Evolutionary conservation across 2,329 filamentous ascomycete genomes (phyloP).

Genomic region (Chaetomium strumarium): DNA sequence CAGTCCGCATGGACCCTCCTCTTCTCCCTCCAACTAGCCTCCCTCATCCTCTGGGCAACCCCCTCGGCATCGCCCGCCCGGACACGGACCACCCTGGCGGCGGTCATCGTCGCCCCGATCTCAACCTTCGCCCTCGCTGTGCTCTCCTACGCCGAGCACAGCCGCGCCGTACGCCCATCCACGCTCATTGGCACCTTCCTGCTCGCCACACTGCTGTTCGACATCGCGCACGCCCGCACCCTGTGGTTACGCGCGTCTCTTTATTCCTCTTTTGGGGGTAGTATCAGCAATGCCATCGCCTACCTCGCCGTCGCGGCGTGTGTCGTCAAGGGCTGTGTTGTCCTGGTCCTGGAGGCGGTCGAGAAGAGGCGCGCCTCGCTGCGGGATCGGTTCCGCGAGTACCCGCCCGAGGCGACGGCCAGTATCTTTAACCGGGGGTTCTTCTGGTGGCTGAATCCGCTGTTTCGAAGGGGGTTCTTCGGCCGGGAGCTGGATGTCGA

Average conservation of each 20-base stretch:
- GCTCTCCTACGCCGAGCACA: constrained; percentile 34
- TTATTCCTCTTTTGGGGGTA: constrained; percentile 12
- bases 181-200: constrained; percentile 30
- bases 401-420: constrained; percentile 21
- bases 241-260: constrained; percentile 28
- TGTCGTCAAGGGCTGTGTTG: constrained; percentile 23
- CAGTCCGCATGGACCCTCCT: constrained; percentile 23
- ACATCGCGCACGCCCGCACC: constrained; percentile 31
- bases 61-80: constrained; percentile 20
- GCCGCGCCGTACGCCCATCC: constrained; percentile 30
- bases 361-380: constrained; percentile 26
- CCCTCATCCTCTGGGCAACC: constrained; percentile 25
- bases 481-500: constrained; percentile 20
- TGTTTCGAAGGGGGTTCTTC: constrained; percentile 24
- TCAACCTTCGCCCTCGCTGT: constrained; percentile 28
- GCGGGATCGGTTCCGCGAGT: constrained; percentile 14
- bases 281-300: constrained; percentile 19
- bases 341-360: constrained; percentile 30
- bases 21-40: constrained; percentile 21
- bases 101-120: constrained; percentile 26
- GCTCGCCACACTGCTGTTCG: constrained; percentile 30
- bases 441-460: constrained; percentile 26
- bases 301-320: constrained; percentile 27
- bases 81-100: constrained; percentile 28
- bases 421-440: constrained; percentile 25